Base-by-base conservation (phyloP, 345 rosid genomes). In the Boechera divaricarpa region DNA sequence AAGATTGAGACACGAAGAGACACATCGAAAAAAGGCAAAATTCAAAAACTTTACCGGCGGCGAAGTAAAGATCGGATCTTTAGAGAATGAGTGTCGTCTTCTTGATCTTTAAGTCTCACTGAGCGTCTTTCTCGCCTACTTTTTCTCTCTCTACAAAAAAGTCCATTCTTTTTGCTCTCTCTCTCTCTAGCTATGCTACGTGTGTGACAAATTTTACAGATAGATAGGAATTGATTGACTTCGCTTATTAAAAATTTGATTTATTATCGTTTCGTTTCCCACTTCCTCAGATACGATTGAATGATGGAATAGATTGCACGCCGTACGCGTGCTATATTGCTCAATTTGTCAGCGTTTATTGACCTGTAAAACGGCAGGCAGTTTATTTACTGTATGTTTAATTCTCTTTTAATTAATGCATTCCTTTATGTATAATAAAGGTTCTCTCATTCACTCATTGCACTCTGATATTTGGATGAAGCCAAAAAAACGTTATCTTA, bases 221-320 rank as follows among this genome's bases (percentile, higher is more conserved):
- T 21, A 71, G 67, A 47, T 58, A 67, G 68, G 61, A 67, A 21
- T 67, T 67, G 74, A 68, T 39, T 57, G 73, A 67, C 33, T 75
- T 47, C 51, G 41, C 12, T 12, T 3, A 13, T 4, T 53, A 15
- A 4, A 53, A 60, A 33, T 52, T 39, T 68, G 29, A 18, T 74
- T 47, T 24, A 9, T 56, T 39, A 55, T 71, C 54, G 72, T 56
- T 77, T 77, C 66, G 71, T 70, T 70, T 76, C 77, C 76, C 77
- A 70, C 80, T 77, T 26, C 21, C 10, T 56, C 13, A 48, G 61
- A 77, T 64, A 71, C 81, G 76, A 77, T 56, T 62, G 16, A 70
- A 69, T 63, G 61, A 63, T 63, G 3, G 67, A 47, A 13, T 63
- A 63, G 71, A 77, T 77, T 63, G 53, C 71, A 70, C 71, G 76